Evolutionary conservation across 2,329 filamentous ascomycete genomes (phyloP).

Genomic region (Clarireedia monteithiana): DNA sequence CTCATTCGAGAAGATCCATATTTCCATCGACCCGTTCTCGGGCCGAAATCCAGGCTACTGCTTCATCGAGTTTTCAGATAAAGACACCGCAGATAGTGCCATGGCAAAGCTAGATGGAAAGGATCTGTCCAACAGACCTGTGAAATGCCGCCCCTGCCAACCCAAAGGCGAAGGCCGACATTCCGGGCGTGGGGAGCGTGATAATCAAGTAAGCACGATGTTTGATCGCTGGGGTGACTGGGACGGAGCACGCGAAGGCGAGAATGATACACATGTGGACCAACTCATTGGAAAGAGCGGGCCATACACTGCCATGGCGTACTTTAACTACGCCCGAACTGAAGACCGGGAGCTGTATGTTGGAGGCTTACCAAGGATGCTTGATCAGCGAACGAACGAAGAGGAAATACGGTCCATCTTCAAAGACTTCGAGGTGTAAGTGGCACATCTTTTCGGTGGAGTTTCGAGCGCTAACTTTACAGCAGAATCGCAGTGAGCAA

Average conservation of each 20-base stretch:
- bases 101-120: not conserved
- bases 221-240: constrained; percentile 1
- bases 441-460: too few species aligned
- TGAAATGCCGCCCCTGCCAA: not conserved
- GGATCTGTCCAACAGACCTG: not conserved
- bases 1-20: not conserved
- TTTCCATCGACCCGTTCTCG: not conserved
- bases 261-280: not conserved
- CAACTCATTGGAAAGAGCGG: not conserved
- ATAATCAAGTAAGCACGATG: not conserved
- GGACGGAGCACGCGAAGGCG: not conserved
- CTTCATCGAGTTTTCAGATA: not conserved
- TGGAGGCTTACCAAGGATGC: not conserved
- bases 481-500: not conserved
- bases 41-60: not conserved
- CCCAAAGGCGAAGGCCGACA: not conserved
- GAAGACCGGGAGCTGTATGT: not conserved
- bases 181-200: not conserved
- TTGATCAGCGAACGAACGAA: not conserved
- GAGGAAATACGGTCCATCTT: not conserved
- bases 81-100: not conserved
- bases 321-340: not conserved
- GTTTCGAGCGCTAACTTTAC: not conserved
- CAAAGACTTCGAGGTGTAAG: not conserved
- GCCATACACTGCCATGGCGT: not conserved